A percentile compares a stretch with the other conserved stretches of the same genome.
Conservation (phyloP, 2,329 filamentous ascomycete genomes). For the Beauveria medogensis region DNA sequence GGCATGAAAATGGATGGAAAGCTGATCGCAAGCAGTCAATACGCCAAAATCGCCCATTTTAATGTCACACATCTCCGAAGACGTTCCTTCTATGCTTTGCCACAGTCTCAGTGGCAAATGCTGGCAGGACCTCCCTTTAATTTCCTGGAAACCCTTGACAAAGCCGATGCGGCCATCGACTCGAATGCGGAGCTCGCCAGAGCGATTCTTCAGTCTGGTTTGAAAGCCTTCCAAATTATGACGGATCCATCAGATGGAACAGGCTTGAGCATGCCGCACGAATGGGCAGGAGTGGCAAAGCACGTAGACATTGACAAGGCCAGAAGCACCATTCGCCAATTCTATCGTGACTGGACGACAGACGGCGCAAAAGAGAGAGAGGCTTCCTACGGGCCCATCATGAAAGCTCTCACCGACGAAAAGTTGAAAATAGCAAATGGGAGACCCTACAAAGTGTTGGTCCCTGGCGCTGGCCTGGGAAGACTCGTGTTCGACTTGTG, state of each 20-base stretch:
- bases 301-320: constrained; percentile 79
- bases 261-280: constrained; percentile 41
- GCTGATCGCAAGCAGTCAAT: constrained; percentile 52
- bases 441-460: constrained; percentile 56
- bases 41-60: constrained; percentile 75
- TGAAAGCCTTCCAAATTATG: constrained; percentile 57
- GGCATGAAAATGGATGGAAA: neutral
- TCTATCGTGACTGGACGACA: constrained; percentile 88
- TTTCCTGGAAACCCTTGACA: constrained; percentile 68
- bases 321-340: constrained; percentile 82
- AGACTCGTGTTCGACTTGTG: constrained; percentile 84
- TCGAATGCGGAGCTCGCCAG: constrained; percentile 76
- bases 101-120: constrained; percentile 73
- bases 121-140: constrained; percentile 76
- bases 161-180: constrained; percentile 82
- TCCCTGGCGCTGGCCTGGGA: constrained; percentile 85
- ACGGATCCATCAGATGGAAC: constrained; percentile 27
- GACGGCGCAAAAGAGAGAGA: constrained; percentile 67
- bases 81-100: constrained; percentile 87
- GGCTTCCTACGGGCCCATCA: constrained; percentile 69
- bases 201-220: constrained; percentile 62
- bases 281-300: constrained; percentile 66
- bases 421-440: constrained; percentile 22
- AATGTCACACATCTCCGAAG: constrained; percentile 86
- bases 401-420: constrained; percentile 53